These are phyloP conservation scores for Neophaeococcomyces aloes DNA, from an alignment of 2,329 filamentous ascomycete genomes.

Conservation along the genomic window DNA sequence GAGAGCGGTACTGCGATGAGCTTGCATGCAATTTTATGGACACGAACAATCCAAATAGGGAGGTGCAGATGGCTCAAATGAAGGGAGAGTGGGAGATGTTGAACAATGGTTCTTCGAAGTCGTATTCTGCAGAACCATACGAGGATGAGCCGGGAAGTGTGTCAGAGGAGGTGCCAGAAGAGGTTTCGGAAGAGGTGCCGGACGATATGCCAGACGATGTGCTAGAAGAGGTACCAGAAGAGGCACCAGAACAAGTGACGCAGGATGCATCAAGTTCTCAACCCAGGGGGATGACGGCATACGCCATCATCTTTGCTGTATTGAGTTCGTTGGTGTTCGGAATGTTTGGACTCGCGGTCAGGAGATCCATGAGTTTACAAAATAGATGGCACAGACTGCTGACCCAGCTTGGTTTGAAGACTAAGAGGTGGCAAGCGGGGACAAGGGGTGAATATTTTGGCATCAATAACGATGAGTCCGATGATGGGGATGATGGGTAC, in stretches of 20 bases:
- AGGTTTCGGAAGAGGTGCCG: no score
- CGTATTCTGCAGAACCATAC: no score
- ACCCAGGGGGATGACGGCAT: no score
- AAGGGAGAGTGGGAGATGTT: conserved; percentile 8
- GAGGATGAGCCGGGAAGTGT: no score
- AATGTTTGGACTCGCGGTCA: not conserved
- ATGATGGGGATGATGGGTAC: not conserved
- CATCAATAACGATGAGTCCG: not conserved
- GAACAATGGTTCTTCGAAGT: no score
- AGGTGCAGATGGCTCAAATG: conserved; percentile 11
- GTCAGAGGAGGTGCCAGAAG: no score
- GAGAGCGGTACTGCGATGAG: conserved; percentile 19
- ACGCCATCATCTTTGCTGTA: no score
- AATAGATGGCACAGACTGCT: not conserved
- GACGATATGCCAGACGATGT: no score
- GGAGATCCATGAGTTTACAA: not conserved
- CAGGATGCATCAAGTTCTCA: no score
- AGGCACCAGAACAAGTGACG: no score
- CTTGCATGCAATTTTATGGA: conserved; percentile 18
- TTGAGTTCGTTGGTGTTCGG: not conserved
- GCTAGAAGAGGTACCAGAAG: no score
- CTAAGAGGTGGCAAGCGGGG: not conserved
- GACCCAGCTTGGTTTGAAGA: not conserved
- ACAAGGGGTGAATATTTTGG: not conserved
- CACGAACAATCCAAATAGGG: conserved; percentile 7